These are phyloP conservation scores for Epichloe sibirici DNA, from an alignment of 2,329 filamentous ascomycete genomes.

Conservation along the genomic window DNA sequence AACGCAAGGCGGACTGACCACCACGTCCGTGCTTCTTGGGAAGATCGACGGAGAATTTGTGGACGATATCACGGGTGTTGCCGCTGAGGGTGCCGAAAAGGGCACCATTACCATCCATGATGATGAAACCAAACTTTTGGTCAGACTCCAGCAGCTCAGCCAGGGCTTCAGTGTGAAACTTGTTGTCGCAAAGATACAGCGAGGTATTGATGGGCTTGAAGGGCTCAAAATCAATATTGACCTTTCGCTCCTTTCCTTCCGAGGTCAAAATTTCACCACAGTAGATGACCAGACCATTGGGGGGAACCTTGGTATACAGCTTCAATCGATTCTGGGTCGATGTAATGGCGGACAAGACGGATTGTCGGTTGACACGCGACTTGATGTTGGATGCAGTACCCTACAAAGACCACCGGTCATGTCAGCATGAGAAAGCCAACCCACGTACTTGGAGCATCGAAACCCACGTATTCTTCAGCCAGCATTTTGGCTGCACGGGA, in stretches of 20 bases:
- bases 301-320: conserved; percentile 97
- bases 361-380: conserved; percentile 96
- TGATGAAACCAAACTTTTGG: conserved; percentile 98
- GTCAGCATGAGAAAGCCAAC: conserved; percentile 38
- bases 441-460: neutral
- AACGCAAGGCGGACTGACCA: conserved; percentile 99
- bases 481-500: conserved; percentile 97
- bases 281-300: conserved; percentile 95
- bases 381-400: conserved; percentile 99
- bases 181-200: conserved; percentile 98
- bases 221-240: conserved; percentile 99
- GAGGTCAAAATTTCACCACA: conserved; percentile 99
- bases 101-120: conserved; percentile 99
- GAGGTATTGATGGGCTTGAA: conserved; percentile 99
- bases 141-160: conserved; percentile 96
- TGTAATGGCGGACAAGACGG: conserved; percentile 93
- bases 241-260: conserved; percentile 97
- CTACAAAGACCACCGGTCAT: conserved; percentile 29
- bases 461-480: conserved; percentile 94
- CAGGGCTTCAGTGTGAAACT: conserved; percentile 96
- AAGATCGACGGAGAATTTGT: conserved; percentile 97
- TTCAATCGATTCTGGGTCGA: conserved; percentile 98
- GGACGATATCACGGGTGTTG: conserved; percentile 90
- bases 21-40: conserved; percentile 99
- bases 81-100: conserved; percentile 94